Evolutionary conservation across 2,329 filamentous ascomycete genomes (phyloP), one percentile per base, ranked within the genome.

Genomic region (Aspergillus clavatus): DNA sequence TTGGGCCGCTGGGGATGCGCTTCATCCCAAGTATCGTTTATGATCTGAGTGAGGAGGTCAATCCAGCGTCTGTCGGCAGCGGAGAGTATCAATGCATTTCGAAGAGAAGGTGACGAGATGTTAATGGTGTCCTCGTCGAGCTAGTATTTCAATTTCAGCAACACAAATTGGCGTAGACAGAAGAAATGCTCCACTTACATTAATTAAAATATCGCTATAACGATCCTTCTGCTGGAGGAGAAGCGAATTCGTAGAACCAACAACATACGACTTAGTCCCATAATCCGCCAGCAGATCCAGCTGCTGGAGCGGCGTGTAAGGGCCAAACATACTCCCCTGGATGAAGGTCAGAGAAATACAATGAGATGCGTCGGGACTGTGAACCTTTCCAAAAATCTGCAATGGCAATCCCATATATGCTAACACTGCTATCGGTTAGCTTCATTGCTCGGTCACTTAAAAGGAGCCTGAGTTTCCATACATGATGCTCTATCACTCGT

Each of bases 11-110:
- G 81, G 0, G 93, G 93, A 60, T 97, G 91, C 4, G 82, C 75
- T 33, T 95, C 89, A 62, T 98, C 93, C 93, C 93, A 98, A 0
- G 93, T 96, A 53, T 97, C 89, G 59, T 93, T 87, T 18, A 98
- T 88, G 29, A 89, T 87, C 58, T 95, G 88, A 0, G 89, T 94
- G 43, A 98, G 78, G 57, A 89, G 90, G 69, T 98, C 93, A 56
- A 98, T 96, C 91, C 93, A 98, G 46, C 93, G 80, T 47, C 93
- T 81, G 62, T 98, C 93, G 1, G 93, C 86, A 7, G 83, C 83
- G 0, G 93, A 93, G 2, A 98, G 80, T 1, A 80, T 70, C 4
- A 97, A 75, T 1, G 89, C 89, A 28, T 77, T 72, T 39, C 86
- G 83, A 11, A 98, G 75, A 4, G 88, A 87, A 1, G 85, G 72